phyloP scores from a whole-genome alignment of 495 filamentous ascomycete species.

The Penicillium fimorum region DNA sequence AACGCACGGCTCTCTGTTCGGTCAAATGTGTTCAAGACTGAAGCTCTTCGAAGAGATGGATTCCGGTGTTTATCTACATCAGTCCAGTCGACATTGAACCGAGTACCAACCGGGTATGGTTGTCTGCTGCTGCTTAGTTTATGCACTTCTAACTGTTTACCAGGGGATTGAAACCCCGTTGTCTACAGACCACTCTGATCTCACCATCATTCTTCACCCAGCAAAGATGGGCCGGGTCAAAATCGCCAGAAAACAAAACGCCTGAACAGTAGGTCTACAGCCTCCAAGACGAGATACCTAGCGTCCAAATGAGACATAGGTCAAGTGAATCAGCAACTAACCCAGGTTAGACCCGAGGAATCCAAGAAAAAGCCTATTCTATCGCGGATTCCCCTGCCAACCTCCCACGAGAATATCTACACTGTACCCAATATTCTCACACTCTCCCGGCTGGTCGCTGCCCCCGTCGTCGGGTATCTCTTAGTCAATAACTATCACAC shows the following conservation, averaged over 20 bases:
- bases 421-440: conserved; percentile 92
- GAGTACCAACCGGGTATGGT: conserved; percentile 16
- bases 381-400: conserved; percentile 48
- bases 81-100: conserved; percentile 4
- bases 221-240: conserved; percentile 28
- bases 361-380: conserved; percentile 40
- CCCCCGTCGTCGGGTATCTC: conserved; percentile 85
- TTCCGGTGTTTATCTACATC: conserved; percentile 18
- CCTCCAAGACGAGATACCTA: not conserved
- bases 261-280: conserved; percentile 22
- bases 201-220: conserved; percentile 12
- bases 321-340: not conserved
- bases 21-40: conserved; percentile 1
- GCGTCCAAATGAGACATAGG: not conserved
- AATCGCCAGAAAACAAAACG: conserved; percentile 22
- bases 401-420: conserved; percentile 85
- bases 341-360: conserved; percentile 6
- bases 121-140: not conserved
- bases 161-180: conserved; percentile 5
- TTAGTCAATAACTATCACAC: conserved; percentile 78
- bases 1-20: conserved; percentile 5
- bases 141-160: conserved; percentile 5
- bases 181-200: not conserved
- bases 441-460: conserved; percentile 77
- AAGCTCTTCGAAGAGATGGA: conserved; percentile 1